phyloP scores from a whole-genome alignment of 306 rosid genomes.

The Boehmeria nivea region DNA sequence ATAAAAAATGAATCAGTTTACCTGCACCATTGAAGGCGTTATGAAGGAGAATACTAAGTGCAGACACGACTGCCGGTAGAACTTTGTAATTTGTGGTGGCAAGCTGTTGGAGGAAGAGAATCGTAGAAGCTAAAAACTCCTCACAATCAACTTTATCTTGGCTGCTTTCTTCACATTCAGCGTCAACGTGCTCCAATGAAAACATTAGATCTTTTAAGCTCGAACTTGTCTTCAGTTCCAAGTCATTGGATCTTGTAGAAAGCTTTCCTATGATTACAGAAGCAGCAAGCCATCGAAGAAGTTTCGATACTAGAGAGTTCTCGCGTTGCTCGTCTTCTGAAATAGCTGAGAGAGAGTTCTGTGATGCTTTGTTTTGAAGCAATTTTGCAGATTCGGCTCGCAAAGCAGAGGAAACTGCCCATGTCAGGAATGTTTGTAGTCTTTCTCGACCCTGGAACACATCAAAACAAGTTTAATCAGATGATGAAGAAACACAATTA shows the following conservation, averaged over 20 bases:
- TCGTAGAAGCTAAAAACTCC: conserved; percentile 57
- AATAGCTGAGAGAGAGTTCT: conserved; percentile 16
- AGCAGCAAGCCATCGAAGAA: conserved; percentile 78
- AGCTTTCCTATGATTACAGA: conserved; percentile 60
- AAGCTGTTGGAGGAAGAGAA: conserved; percentile 61
- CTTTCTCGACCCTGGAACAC: conserved; percentile 47
- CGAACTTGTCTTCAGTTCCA: conserved; percentile 26
- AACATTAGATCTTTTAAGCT: conserved; percentile 42
- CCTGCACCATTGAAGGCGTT: conserved; percentile 43
- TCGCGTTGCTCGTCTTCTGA: conserved; percentile 30
- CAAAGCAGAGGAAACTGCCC: conserved; percentile 65
- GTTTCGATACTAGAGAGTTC: conserved; percentile 42
- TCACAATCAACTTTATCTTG: conserved; percentile 33
- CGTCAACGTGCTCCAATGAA: conserved; percentile 38
- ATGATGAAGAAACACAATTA: background rate
- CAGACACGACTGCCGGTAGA: conserved; percentile 65
- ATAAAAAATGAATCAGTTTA: conserved; percentile 15
- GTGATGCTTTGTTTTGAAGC: conserved; percentile 33
- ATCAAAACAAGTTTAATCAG: conserved; percentile 7
- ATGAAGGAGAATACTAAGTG: conserved; percentile 62
- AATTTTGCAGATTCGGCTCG: conserved; percentile 38
- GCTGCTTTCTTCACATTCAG: conserved; percentile 25
- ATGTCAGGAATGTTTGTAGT: conserved; percentile 55
- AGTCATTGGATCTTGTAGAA: conserved; percentile 25
- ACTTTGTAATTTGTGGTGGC: conserved; percentile 35